Percentiles rank a stretch among this genome's conserved stretches.
Conservation (phyloP, 345 rosid genomes). For the Salix arbutifolia region DNA sequence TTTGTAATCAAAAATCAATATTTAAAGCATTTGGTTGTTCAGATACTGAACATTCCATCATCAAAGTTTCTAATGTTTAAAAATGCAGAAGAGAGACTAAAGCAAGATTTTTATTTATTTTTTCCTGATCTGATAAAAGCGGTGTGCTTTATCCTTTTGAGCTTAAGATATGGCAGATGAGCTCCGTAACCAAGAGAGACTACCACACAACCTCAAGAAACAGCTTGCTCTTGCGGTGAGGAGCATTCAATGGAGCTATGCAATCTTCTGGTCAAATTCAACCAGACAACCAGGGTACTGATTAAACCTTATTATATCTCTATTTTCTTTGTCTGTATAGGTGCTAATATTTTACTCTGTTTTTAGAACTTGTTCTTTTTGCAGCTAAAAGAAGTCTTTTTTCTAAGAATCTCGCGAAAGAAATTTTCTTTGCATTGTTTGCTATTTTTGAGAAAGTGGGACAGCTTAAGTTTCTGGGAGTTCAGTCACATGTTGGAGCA, state of each 20-base stretch:
- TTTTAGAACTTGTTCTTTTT: background rate
- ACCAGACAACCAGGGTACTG: slow-evolving; percentile 69
- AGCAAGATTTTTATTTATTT: background rate
- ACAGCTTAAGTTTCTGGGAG: background rate
- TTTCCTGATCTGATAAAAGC: background rate
- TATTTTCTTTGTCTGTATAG: background rate
- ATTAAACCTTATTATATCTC: background rate
- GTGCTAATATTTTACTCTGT: background rate
- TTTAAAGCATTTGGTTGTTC: background rate
- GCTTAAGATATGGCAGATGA: slow-evolving; percentile 32
- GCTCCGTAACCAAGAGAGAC: slow-evolving; percentile 26
- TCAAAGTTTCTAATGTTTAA: background rate
- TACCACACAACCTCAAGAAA: slow-evolving; percentile 59
- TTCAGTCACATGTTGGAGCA: slow-evolving; percentile 2
- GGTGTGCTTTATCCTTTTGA: background rate
- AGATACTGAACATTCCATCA: background rate
- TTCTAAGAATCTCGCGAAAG: background rate
- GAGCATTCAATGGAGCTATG: slow-evolving; percentile 87
- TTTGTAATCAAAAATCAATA: background rate
- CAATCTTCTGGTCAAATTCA: slow-evolving; percentile 89
- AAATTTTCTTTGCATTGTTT: background rate
- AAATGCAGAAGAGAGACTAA: background rate
- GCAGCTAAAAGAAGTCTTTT: background rate
- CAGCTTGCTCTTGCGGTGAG: slow-evolving; percentile 80
- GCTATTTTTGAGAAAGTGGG: background rate